These are phyloP conservation scores for Pythium folliculosum DNA, from an alignment of 352 stramenopile genomes.

Conservation along the genomic window DNA sequence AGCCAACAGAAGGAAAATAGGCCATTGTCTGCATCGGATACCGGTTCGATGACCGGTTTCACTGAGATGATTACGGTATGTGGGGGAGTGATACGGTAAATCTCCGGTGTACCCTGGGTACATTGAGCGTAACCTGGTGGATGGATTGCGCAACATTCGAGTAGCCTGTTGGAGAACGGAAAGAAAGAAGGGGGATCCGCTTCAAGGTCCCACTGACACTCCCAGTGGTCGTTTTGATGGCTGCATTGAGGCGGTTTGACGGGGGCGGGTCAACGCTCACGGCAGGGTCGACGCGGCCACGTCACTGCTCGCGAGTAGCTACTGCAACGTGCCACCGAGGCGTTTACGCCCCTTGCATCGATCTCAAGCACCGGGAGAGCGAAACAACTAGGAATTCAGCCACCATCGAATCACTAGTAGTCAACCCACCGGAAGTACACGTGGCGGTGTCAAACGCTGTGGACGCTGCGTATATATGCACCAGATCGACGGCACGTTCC, in stretches of 20 bases:
- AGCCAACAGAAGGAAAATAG: slow-evolving; percentile 7
- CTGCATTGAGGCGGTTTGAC: slow-evolving; percentile 9
- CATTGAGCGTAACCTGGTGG: background rate
- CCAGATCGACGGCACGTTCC: no score
- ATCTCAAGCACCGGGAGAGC: slow-evolving; percentile 4
- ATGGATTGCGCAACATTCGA: background rate
- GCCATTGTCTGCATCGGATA: background rate
- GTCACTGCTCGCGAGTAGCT: slow-evolving; percentile 9
- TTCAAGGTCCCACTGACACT: slow-evolving; percentile 3
- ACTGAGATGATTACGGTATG: background rate
- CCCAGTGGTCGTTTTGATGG: no score
- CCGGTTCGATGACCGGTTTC: slow-evolving; percentile 8
- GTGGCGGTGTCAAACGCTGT: background rate
- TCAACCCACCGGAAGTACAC: background rate
- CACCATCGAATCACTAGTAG: background rate
- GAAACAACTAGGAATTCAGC: slow-evolving; percentile 8
- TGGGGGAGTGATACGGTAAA: background rate
- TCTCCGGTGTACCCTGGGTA: background rate
- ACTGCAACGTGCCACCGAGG: slow-evolving; percentile 1
- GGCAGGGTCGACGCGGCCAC: slow-evolving; percentile 17
- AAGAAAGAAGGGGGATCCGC: background rate
- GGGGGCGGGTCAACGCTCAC: background rate
- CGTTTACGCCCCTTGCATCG: background rate
- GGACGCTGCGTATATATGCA: background rate
- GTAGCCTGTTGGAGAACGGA: background rate